These are phyloP conservation scores for Malus hybrid DNA, from an alignment of 331 rosid species.

Conservation along the genomic window DNA sequence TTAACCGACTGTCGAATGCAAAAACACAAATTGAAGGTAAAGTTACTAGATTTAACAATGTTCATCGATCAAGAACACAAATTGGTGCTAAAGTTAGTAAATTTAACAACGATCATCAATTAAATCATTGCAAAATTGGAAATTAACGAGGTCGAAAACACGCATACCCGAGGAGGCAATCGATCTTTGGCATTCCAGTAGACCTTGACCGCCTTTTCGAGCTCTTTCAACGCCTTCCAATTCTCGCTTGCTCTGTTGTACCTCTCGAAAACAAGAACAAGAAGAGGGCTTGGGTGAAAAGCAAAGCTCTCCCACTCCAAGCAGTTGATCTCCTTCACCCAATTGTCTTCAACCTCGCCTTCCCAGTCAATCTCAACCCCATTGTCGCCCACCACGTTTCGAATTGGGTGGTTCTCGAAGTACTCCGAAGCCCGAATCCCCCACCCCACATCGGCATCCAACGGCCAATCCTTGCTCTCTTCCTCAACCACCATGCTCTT, in stretches of 20 bases:
- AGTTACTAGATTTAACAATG: background rate
- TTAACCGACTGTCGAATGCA: slow-evolving; percentile 48
- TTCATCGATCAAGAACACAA: background rate
- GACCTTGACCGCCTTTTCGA: slow-evolving; percentile 77
- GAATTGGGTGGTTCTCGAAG: slow-evolving; percentile 70
- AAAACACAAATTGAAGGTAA: background rate
- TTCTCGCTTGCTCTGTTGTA: slow-evolving; percentile 71
- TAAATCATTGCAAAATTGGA: background rate
- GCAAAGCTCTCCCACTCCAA: slow-evolving; percentile 94
- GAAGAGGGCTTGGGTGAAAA: slow-evolving; percentile 81
- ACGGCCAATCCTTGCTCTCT: slow-evolving; percentile 69
- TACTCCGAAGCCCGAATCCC: slow-evolving; percentile 83
- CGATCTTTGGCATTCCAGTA: slow-evolving; percentile 74
- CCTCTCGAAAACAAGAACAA: slow-evolving; percentile 80
- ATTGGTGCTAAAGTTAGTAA: background rate
- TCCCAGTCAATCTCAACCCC: slow-evolving; percentile 86
- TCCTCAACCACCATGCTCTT: slow-evolving; percentile 67
- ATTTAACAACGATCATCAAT: background rate
- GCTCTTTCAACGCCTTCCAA: slow-evolving; percentile 83
- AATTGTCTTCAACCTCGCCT: slow-evolving; percentile 82
- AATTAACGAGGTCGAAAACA: background rate
- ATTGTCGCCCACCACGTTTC: slow-evolving; percentile 66
- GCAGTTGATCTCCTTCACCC: slow-evolving; percentile 88
- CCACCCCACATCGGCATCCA: slow-evolving; percentile 96
- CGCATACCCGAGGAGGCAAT: slow-evolving; percentile 75